Base-by-base conservation (phyloP, 2,329 filamentous ascomycete species). In the Aspergillus bombycis region DNA sequence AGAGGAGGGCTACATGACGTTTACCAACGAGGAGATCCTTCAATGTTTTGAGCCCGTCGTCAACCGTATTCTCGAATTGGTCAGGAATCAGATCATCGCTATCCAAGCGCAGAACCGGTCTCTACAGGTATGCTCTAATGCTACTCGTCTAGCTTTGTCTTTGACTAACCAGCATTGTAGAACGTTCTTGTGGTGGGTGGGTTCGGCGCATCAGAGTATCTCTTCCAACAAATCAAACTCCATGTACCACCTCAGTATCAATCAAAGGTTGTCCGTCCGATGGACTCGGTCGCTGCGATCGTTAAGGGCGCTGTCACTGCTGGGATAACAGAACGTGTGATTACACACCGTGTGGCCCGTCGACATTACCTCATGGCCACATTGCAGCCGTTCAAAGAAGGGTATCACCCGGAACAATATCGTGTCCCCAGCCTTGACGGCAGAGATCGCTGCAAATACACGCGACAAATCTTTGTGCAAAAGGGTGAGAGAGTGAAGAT, bases 401-500 rank as follows among this genome's bases (percentile, higher is more conserved):
- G 95, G 21, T 96, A 98, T 79, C 95, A 99, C 77, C 95, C 95
- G 12, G 95, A 99, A 79, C 94, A 96, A 58, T 99, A 98, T 83
- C 93, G 95, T 76, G 95, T 98, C 28, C 95, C 95, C 21, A 96
- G 92, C 66, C 86, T 99, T 62, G 95, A 99, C 72, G 95, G 95
- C 74, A 97, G 97, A 79, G 95, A 99, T 75, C 88, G 95, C 65
- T 99, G 95, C 90, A 98, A 98, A 82, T 98, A 98, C 77, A 98
- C 95, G 1, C 86, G 95, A 60, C 95, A 99, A 77, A 98, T 99
- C 62, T 99, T 98, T 72, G 94, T 99, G 68, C 95, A 97, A 75
- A 98, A 97, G 83, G 95, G 95, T 19, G 95, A 99, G 79, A 91
- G 96, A 79, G 94, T 99, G 81, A 98, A 98, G 89, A 98, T 97